Evolutionary conservation across 768 basidiomycete genomes (phyloP).

Genomic region (Auriscalpium vulgare): DNA sequence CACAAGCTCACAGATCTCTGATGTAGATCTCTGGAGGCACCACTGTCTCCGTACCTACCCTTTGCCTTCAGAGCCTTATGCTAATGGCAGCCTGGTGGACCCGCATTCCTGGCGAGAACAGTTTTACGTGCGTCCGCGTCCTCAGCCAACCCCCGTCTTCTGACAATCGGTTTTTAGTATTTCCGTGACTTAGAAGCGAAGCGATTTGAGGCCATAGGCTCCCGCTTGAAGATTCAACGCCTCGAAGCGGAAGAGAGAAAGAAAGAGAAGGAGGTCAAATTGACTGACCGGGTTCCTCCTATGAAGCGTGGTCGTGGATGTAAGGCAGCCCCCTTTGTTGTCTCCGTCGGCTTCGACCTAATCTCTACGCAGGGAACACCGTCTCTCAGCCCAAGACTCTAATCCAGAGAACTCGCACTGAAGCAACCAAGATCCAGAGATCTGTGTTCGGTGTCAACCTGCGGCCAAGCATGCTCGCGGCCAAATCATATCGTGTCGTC

Average conservation of each 20-base stretch:
- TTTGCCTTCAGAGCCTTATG: conserved; percentile 2
- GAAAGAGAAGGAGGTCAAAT: conserved; percentile 68
- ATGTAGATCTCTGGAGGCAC: conserved; percentile 14
- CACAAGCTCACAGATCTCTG: not conserved
- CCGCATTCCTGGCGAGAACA: conserved; percentile 9
- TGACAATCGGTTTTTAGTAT: conserved; percentile 4
- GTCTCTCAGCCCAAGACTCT: conserved; percentile 52
- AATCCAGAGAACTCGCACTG: conserved; percentile 68
- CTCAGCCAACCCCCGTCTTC: conserved; percentile 1
- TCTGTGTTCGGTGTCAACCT: conserved; percentile 47
- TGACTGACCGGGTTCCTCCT: conserved; percentile 62
- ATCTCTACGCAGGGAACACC: conserved; percentile 21
- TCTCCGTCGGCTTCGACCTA: not conserved
- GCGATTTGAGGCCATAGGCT: conserved; percentile 55
- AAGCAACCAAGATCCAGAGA: conserved; percentile 61
- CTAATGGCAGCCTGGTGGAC: not conserved
- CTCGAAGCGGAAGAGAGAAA: conserved; percentile 67
- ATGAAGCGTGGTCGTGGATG: conserved; percentile 55
- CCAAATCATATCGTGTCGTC: conserved; percentile 35
- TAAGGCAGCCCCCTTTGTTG: conserved; percentile 26
- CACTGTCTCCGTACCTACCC: conserved; percentile 9
- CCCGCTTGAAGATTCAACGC: conserved; percentile 56
- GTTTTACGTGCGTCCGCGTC: conserved; percentile 8
- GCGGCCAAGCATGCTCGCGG: conserved; percentile 43
- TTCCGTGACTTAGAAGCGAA: conserved; percentile 51